Conservation (phyloP, 2,329 filamentous ascomycete species). For the Talaromyces sp. region DNA sequence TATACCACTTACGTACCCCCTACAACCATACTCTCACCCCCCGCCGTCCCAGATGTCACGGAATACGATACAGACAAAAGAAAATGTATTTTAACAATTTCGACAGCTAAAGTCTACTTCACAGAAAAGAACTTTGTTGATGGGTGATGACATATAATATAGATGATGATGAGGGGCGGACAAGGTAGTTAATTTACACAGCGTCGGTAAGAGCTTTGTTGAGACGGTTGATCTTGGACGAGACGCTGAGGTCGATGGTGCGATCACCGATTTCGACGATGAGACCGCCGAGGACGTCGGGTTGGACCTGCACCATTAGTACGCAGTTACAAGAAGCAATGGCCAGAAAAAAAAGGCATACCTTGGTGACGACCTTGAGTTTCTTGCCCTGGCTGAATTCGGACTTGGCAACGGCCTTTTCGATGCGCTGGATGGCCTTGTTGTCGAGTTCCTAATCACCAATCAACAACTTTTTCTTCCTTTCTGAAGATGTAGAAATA, state of each 20-base stretch:
- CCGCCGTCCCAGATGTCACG: background rate
- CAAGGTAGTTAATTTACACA: constrained; percentile 66
- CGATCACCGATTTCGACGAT: constrained; percentile 55
- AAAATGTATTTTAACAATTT: background rate
- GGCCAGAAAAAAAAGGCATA: constrained; percentile 31
- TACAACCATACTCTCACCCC: background rate
- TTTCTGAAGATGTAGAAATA: background rate
- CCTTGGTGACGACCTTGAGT: constrained; percentile 93
- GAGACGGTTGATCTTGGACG: constrained; percentile 91
- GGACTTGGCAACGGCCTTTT: constrained; percentile 85
- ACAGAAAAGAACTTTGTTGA: background rate
- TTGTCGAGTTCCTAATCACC: constrained; percentile 70
- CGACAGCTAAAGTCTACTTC: background rate
- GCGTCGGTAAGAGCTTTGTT: constrained; percentile 98
- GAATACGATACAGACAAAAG: background rate
- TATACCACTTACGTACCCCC: background rate
- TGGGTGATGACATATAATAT: constrained; percentile 5
- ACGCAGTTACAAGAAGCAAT: background rate
- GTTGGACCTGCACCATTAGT: constrained; percentile 65
- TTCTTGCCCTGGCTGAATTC: constrained; percentile 90
- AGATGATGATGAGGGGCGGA: background rate
- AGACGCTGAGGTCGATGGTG: constrained; percentile 53
- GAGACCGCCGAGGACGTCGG: constrained; percentile 89
- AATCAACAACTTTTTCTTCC: background rate
- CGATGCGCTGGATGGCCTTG: constrained; percentile 80